Percentiles rank a stretch among this genome's conserved stretches.
Evolutionary conservation across 2,329 filamentous ascomycete genomes (phyloP).

Genomic region (Penicillium sp.): DNA sequence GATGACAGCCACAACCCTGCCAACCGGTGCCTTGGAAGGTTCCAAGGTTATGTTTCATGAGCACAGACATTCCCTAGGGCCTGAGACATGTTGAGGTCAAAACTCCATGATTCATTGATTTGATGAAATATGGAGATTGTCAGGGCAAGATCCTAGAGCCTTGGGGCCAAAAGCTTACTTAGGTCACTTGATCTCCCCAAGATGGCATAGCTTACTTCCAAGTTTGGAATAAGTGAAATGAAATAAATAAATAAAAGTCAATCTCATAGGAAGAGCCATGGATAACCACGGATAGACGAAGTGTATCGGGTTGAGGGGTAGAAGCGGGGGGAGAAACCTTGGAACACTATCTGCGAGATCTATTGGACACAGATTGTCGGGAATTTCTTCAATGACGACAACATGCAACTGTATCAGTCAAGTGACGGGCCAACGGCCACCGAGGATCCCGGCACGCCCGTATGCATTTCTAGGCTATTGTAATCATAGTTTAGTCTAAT

Average conservation of each 20-base stretch:
- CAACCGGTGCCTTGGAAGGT: neutral
- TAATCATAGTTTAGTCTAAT: neutral
- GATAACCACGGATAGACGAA: neutral
- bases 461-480: neutral
- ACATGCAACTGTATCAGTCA: neutral
- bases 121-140: neutral
- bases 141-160: slow-evolving; percentile 2
- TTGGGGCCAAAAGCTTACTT: slow-evolving; percentile 3
- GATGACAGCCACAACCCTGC: neutral
- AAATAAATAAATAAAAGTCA: neutral
- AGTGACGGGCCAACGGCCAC: slow-evolving; percentile 5
- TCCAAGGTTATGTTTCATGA: neutral
- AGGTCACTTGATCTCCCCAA: slow-evolving; percentile 6
- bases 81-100: neutral
- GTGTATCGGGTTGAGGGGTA: slow-evolving; percentile 5
- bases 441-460: neutral
- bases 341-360: neutral
- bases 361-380: neutral
- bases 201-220: neutral
- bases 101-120: neutral
- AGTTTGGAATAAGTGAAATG: neutral
- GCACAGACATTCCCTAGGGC: neutral
- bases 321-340: neutral
- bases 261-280: neutral
- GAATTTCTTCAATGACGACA: slow-evolving; percentile 5